A percentile compares a stretch with the other conserved stretches of the same genome.
Evolutionary conservation across 2,329 filamentous ascomycete genomes (phyloP).

Genomic region (Nothopassalora personata): DNA sequence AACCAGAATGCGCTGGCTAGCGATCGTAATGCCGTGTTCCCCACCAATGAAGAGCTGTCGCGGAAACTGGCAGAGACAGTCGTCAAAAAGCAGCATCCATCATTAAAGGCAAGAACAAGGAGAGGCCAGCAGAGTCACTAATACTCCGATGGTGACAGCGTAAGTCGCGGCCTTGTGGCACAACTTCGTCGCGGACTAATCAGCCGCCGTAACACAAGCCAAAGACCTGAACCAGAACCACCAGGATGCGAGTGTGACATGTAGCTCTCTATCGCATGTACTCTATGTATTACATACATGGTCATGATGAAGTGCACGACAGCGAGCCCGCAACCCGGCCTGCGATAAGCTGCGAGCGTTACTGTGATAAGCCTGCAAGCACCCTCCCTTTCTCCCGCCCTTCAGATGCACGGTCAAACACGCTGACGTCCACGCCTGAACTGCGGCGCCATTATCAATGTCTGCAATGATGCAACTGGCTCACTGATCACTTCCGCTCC

Average conservation of each 20-base stretch:
- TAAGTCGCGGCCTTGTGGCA: not conserved
- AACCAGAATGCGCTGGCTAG: not conserved
- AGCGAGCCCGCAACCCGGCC: no score
- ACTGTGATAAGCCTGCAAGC: not conserved
- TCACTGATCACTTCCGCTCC: not conserved
- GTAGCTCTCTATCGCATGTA: not conserved
- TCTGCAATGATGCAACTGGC: not conserved
- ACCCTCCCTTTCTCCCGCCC: not conserved
- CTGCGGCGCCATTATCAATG: not conserved
- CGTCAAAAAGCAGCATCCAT: not conserved
- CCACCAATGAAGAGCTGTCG: not conserved
- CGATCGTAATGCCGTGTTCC: not conserved
- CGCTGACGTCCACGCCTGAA: not conserved
- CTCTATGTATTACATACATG: no score
- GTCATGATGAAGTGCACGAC: no score
- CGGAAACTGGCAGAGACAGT: not conserved
- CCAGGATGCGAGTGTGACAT: not conserved
- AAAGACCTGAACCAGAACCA: no score
- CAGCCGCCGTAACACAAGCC: not conserved
- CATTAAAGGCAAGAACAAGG: not conserved
- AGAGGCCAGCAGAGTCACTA: not conserved
- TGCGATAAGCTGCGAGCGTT: not conserved
- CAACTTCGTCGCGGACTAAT: not conserved
- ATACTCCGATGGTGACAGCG: not conserved
- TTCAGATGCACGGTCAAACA: not conserved